Base-by-base conservation (phyloP, 768 basidiomycete genomes). In the Agaricus subrufescens region DNA sequence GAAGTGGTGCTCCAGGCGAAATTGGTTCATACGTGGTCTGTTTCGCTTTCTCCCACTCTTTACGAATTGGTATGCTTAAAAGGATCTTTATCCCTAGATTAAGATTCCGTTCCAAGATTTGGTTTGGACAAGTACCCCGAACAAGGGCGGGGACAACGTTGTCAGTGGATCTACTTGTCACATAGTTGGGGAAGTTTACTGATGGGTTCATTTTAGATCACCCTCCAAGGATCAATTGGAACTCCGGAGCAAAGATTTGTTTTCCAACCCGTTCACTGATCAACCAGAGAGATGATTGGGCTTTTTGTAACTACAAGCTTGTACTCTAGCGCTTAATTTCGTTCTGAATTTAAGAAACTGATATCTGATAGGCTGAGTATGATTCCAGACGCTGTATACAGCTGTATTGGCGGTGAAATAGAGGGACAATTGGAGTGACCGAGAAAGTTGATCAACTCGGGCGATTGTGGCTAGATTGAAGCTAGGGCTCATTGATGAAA, bases 71-170 rank as follows among this genome's bases (percentile, higher is more conserved):
- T 23, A 15, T 44, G 19, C 19, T 19, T 19, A 19, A 2, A 19
- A 44, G 25, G 50, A 26, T 2, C 37, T 9, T 8, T 15, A 11
- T 31, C 46, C 25, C 2, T 29, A 56, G 55, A 30, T 56, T n/a
- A 56, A 56, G 31, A 31, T 56, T 23, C 48, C 55, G 6, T 39
- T 25, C 19, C 48, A 50, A 10, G 55, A 56, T 26, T 34, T 56
- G 11, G 40, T 56, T 23, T 56, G 55, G 55, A 56, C 55, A 1
- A 50, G 37, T 45, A 56, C 55, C 8, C 55, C 48, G 14, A 26
- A 48, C 8, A 14, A 4, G 23, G 29, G n/a, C 4, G 11, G 6
- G 19, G 55, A 56, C 26, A 49, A 56, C 23, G 30, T 25, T 15
- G 55, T 56, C 19, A 50, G 55, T 39, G 27, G 45, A 44, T 19